phyloP scores from a whole-genome alignment of 2,329 filamentous ascomycete species.

The Diaporthe sp. region DNA sequence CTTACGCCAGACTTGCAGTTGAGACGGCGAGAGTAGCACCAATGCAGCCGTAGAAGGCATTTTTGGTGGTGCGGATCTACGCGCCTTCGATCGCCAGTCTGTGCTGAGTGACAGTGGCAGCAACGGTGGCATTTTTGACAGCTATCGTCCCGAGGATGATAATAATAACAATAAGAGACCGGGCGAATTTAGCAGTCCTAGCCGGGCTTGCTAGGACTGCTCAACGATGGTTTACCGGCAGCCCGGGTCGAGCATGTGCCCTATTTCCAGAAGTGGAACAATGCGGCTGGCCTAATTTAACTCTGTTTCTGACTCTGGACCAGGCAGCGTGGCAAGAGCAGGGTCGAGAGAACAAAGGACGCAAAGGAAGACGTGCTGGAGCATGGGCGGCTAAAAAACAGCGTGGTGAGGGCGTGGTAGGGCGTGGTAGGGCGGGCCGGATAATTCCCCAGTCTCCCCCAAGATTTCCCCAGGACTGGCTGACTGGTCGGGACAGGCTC shows the following conservation, averaged over 20 bases:
- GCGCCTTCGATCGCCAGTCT: constrained; percentile 25
- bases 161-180: background rate
- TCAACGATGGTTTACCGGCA: constrained; percentile 22
- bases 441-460: background rate
- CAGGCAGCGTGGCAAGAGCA: background rate
- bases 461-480: background rate
- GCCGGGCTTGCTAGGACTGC: background rate
- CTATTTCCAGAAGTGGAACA: background rate
- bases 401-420: constrained; percentile 6
- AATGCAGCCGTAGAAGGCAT: constrained; percentile 1
- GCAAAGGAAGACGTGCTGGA: constrained; percentile 2
- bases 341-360: constrained; percentile 10
- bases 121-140: constrained; percentile 30
- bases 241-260: constrained; percentile 7
- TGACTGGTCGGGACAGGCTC: constrained; percentile 2
- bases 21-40: background rate
- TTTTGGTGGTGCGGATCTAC: constrained; percentile 20
- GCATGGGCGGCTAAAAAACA: background rate
- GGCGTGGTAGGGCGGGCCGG: background rate
- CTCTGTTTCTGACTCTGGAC: background rate
- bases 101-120: constrained; percentile 30
- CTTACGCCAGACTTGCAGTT: background rate
- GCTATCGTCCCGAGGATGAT: background rate
- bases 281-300: constrained; percentile 14
- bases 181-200: background rate